phyloP scores from a whole-genome alignment of 2,329 filamentous ascomycete species.

The Trichoderma cornu-damae region DNA sequence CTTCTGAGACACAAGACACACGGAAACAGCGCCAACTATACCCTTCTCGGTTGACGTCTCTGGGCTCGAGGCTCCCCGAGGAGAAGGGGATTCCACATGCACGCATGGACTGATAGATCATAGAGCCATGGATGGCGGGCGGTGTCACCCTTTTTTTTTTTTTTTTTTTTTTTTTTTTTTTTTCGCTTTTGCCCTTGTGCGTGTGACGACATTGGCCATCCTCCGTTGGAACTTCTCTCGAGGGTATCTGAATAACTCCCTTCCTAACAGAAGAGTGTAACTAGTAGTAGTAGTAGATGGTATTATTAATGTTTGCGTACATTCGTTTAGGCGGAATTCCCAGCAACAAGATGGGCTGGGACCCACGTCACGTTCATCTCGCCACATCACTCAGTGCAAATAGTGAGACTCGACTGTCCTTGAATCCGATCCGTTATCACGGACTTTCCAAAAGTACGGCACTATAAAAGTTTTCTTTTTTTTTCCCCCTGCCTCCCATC shows the following conservation, averaged over 20 bases:
- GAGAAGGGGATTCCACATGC: background rate
- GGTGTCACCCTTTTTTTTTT: background rate
- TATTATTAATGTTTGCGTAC: too few relatives aligned
- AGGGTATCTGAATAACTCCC: too few relatives aligned
- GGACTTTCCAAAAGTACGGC: background rate
- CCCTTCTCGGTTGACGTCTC: background rate
- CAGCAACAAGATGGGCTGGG: background rate
- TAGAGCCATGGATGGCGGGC: background rate
- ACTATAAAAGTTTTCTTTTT: background rate
- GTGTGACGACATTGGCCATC: background rate
- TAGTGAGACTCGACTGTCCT: background rate
- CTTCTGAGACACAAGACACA: conserved; percentile 8
- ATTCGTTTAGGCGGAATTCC: conserved; percentile 2
- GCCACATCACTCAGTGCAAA: background rate
- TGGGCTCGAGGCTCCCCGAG: background rate
- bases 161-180: background rate
- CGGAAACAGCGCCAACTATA: background rate
- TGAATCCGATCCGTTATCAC: background rate
- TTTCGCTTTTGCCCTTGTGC: background rate
- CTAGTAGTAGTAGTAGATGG: too few relatives aligned
- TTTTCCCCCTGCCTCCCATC: background rate
- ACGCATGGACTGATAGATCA: background rate
- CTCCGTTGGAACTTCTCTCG: background rate
- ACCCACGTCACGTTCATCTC: conserved; percentile 10
- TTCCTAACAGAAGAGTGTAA: too few relatives aligned